phyloP scores from a whole-genome alignment of 257 asterid genomes.

The Prunella vulgaris region DNA sequence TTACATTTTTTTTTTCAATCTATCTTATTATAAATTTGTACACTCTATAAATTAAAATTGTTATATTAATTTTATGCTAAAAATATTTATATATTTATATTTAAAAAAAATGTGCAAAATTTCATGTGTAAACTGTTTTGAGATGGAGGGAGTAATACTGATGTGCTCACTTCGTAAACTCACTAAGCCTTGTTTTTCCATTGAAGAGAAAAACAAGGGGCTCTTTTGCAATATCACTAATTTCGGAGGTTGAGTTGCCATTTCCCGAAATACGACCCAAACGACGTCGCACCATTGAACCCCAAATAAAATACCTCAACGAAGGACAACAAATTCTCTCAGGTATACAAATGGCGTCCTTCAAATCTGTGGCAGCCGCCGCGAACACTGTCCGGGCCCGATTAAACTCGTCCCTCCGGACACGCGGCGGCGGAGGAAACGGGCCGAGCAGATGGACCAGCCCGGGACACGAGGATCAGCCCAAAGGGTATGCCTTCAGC shows the following conservation, averaged over 20 bases:
- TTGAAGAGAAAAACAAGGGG: too few species aligned
- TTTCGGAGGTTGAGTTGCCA: background rate
- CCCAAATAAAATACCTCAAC: background rate
- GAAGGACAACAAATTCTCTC: background rate
- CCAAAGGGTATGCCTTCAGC: conserved; percentile 62
- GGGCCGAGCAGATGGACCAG: conserved; percentile 68
- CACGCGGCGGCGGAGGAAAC: conserved; percentile 50
- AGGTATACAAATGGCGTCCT: conserved; percentile 40
- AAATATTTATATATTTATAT: too few species aligned
- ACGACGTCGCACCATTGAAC: background rate
- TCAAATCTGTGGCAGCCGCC: conserved; percentile 51
- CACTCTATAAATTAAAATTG: too few species aligned
- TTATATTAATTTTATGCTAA: too few species aligned
- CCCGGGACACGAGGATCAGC: conserved; percentile 82
- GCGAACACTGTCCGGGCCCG: conserved; percentile 57
- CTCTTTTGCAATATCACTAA: background rate
- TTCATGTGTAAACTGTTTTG: too few species aligned
- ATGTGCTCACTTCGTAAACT: too few species aligned
- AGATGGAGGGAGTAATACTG: too few species aligned
- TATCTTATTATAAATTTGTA: too few species aligned
- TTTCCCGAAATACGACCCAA: background rate
- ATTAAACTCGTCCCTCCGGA: conserved; percentile 45
- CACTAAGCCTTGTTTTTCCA: too few species aligned
- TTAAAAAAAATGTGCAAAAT: too few species aligned
- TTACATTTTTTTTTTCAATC: too few species aligned